A percentile compares a stretch with the other conserved stretches of the same genome.
These are phyloP conservation scores for Arthrobotrys pseudoclavata DNA, from an alignment of 2,329 filamentous ascomycete genomes.

Conservation along the genomic window DNA sequence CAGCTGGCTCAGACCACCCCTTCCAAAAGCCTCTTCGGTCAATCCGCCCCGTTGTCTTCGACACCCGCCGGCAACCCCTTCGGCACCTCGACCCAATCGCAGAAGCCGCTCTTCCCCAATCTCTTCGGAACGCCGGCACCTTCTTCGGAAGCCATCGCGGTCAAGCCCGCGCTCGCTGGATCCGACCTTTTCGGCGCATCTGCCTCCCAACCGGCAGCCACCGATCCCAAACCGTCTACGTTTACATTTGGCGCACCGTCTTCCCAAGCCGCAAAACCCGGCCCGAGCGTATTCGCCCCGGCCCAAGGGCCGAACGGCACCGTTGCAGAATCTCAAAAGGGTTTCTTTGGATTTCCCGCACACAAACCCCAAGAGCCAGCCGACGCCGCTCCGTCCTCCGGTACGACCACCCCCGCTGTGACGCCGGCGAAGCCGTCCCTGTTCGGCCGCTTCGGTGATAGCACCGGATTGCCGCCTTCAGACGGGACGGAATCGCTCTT, in stretches of 20 bases:
- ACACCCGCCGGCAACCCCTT: conserved; percentile 32
- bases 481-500: conserved; percentile 12
- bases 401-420: conserved; percentile 41
- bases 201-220: neutral
- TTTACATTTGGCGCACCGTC: conserved; percentile 7
- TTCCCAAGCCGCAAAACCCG: conserved; percentile 27
- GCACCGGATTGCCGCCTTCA: neutral
- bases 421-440: conserved; percentile 29
- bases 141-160: neutral
- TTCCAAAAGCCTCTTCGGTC: conserved; percentile 40
- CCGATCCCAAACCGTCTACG: neutral
- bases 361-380: conserved; percentile 12
- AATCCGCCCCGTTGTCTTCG: conserved; percentile 10
- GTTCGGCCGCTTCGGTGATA: conserved; percentile 39
- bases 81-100: conserved; percentile 5
- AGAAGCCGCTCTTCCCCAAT: conserved; percentile 30
- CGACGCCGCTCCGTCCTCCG: neutral
- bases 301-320: conserved; percentile 22
- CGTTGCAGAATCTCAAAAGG: neutral
- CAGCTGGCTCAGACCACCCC: conserved; percentile 45
- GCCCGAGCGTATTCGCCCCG: conserved; percentile 22
- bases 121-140: conserved; percentile 30
- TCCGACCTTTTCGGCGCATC: conserved; percentile 27
- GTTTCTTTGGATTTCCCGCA: conserved; percentile 37
- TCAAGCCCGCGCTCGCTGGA: neutral